A percentile compares a stretch with the other conserved stretches of the same genome.
Evolutionary conservation across 345 rosid species (phyloP).

Genomic region (Clausena lansium): DNA sequence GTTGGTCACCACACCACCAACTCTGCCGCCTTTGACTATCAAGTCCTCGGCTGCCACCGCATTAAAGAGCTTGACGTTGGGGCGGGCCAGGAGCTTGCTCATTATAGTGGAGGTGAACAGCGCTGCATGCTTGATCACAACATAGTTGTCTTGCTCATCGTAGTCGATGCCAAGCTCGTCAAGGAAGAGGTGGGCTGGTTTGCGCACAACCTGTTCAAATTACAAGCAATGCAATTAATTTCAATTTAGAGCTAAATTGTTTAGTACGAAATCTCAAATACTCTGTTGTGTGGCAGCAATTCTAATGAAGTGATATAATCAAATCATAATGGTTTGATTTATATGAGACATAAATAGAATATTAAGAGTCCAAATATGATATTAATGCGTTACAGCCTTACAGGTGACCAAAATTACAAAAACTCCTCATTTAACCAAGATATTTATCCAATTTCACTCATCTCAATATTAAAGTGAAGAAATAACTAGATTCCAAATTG

Average conservation of each 20-base stretch:
- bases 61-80: constrained; percentile 94
- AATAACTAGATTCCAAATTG: too few species aligned
- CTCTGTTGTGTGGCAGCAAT: background rate
- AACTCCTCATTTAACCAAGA: too few species aligned
- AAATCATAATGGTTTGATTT: background rate
- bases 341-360: too few species aligned
- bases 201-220: constrained; percentile 68
- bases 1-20: constrained; percentile 88
- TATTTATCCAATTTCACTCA: too few species aligned
- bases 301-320: background rate
- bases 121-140: constrained; percentile 86
- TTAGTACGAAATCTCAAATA: background rate
- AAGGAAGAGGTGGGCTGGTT: constrained; percentile 86
- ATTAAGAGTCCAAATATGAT: too few species aligned
- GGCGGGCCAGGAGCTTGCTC: constrained; percentile 93
- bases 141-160: constrained; percentile 83
- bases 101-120: constrained; percentile 94
- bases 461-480: too few species aligned
- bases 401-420: too few species aligned
- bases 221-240: background rate
- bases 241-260: background rate
- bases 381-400: too few species aligned
- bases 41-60: constrained; percentile 93
- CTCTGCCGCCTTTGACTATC: constrained; percentile 73
- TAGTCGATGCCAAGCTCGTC: constrained; percentile 76